Base-by-base conservation (phyloP, 1,284 basidiomycete species). In the Trametes sp. region DNA sequence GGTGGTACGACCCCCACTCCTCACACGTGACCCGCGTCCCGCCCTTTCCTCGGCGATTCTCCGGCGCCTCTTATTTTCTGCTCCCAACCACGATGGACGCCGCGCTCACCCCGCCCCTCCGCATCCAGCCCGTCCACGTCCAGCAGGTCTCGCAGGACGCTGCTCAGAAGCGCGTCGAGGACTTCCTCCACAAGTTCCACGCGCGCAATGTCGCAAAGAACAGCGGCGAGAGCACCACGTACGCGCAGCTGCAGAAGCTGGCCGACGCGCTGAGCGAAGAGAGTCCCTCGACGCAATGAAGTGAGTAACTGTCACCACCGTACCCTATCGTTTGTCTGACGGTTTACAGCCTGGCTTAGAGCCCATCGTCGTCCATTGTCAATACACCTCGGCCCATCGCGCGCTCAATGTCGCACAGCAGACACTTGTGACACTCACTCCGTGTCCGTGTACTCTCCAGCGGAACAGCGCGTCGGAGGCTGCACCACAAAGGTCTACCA, bases 241-340 rank as follows among this genome's bases (percentile, higher is more conserved):
- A 75, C 21, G 73, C 67, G 1, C 77, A 78, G 57, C 64, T 78
- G 23, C 74, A 74, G 52, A 78, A 77, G 58, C 61, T 78, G 21
- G 69, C 65, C 31, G 72, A 70, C 26, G 75, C 76, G 11, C 57
- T 78, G 41, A 64, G 59, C 29, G 73, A 76, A 54, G 76, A 77
- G 58, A 49, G 24, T 42, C 36, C n/a, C n/a, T 24, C 31, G 14
- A 24, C 50, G 14, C 45, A 48, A 28, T 45, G 55, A 60, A n/a
- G 61, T 51, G 19, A 41, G 50, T 16, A 4, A 3, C 2, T 23
- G 2, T 26, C 3, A 4, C 26, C 38, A 13, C 10, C 8, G 8
- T 2, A 11, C 28, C 16, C n/a, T 38, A 10, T 36, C 7, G 19
- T 36, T 36, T 36, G 31, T 31, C 28, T 41, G 38, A 49, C 14